Evolutionary conservation across 2,329 filamentous ascomycete species (phyloP), one percentile per base, ranked within the genome.

Genomic region (Colletotrichum agaves): DNA sequence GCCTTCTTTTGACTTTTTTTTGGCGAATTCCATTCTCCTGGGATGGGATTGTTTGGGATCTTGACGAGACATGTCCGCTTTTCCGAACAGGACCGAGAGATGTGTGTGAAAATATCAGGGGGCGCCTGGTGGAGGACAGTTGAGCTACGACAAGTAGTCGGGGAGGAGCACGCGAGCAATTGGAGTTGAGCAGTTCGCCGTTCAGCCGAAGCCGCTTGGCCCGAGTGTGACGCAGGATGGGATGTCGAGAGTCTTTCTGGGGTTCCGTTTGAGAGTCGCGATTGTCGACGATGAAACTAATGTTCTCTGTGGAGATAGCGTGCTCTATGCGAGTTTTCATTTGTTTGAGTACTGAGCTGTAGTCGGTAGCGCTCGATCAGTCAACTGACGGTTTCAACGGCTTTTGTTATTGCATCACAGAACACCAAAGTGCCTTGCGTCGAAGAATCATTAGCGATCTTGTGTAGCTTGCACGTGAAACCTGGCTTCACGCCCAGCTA

Each of bases 31-130:
- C 60, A 33, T 63, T 31, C 13, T n/a, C 19, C 64, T 23, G 39
- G 46, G 46, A 59, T 39, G 53, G 52, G 6, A 53, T 46, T 47
- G 46, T 47, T 58, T 27, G 21, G 23, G 44, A 35, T 17, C 35
- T 63, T 64, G 60, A 47, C 64, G 52, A 67, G 52, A 43, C 46
- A 64, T 58, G 23, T 59, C 60, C 60, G 60, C 31, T 46, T 52
- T 44, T 12, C 60, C 64, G 46, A 58, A 52, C 7, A 31, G 27
- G 60, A 19, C 52, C 60, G 64, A 67, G 47, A 19, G 37, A 4
- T 52, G 23, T 35, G 15, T 17, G 8, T 31, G 44, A 43, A n/a
- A 10, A 43, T 3, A n/a, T 37, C 27, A 33, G 52, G 37, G 39
- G 43, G 15, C 19, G 63, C 59, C 23, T 35, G 15, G 41, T 7